A percentile compares a stretch with the other conserved stretches of the same genome.
Conservation (phyloP, 768 basidiomycete species). For the Lentinula boryana region DNA sequence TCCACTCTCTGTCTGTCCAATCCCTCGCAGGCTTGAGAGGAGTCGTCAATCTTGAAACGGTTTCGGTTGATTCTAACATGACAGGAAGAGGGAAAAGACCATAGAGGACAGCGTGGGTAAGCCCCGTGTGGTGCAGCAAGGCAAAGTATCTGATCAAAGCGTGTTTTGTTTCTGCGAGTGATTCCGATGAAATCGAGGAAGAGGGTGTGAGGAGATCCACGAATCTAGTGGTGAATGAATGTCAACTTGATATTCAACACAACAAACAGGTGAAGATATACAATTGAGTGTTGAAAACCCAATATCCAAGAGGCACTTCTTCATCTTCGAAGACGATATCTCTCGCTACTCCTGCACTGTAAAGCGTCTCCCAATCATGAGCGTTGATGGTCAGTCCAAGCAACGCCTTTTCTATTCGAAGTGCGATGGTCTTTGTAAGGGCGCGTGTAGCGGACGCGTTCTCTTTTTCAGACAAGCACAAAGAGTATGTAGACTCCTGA, state of each 20-base stretch:
- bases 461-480: slow-evolving; percentile 27
- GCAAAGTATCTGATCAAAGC: slow-evolving; percentile 51
- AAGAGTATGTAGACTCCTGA: not conserved
- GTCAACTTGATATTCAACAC: not conserved
- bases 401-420: slow-evolving; percentile 41
- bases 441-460: slow-evolving; percentile 30
- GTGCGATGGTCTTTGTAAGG: slow-evolving; percentile 55
- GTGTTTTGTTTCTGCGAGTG: slow-evolving; percentile 27
- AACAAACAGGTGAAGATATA: slow-evolving; percentile 21
- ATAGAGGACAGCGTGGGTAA: slow-evolving; percentile 44
- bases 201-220: slow-evolving; percentile 28
- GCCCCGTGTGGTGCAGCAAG: slow-evolving; percentile 42
- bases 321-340: slow-evolving; percentile 52
- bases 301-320: slow-evolving; percentile 40
- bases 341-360: slow-evolving; percentile 50
- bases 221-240: slow-evolving; percentile 16
- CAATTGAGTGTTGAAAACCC: slow-evolving; percentile 53
- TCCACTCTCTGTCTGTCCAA: not conserved
- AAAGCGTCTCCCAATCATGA: slow-evolving; percentile 60
- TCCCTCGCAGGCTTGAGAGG: not conserved
- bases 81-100: slow-evolving; percentile 32
- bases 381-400: slow-evolving; percentile 56
- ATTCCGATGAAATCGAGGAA: slow-evolving; percentile 10
- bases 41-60: not conserved
- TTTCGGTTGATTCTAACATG: not conserved